phyloP scores from a whole-genome alignment of 192 early-diverging fungal genomes.

The Mortierella claussenii region DNA sequence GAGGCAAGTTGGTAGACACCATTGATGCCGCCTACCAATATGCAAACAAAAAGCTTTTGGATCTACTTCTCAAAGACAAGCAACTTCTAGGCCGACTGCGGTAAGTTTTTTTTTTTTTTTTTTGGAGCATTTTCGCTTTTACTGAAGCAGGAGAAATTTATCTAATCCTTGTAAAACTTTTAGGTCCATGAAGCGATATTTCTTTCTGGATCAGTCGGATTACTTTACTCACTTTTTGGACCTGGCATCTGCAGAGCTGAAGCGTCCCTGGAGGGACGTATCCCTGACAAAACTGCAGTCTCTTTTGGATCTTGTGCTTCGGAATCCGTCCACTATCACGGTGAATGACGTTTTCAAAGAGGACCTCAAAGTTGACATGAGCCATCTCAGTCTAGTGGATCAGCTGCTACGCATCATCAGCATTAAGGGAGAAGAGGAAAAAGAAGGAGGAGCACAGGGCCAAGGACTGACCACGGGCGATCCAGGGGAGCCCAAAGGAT shows the following conservation, averaged over 20 bases:
- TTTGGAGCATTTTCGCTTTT: neutral
- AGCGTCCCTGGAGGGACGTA: slow-evolving; percentile 75
- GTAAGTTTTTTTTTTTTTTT: slow-evolving; percentile 26
- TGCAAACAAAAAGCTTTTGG: slow-evolving; percentile 88
- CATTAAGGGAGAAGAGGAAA: slow-evolving; percentile 69
- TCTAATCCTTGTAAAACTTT: neutral
- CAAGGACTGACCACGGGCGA: slow-evolving; percentile 16
- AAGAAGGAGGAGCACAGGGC: slow-evolving; percentile 34
- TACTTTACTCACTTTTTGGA: slow-evolving; percentile 96
- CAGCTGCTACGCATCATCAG: slow-evolving; percentile 78
- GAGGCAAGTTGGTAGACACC: slow-evolving; percentile 68
- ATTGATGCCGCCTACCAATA: slow-evolving; percentile 89
- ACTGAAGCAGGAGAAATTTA: no score
- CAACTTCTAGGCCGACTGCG: slow-evolving; percentile 80
- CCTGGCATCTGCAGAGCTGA: slow-evolving; percentile 81
- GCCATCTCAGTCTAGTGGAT: slow-evolving; percentile 69
- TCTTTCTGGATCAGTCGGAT: slow-evolving; percentile 93
- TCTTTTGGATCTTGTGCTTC: slow-evolving; percentile 87
- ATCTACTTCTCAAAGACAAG: slow-evolving; percentile 82
- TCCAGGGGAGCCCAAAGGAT: slow-evolving; percentile 18
- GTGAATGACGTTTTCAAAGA: slow-evolving; percentile 88
- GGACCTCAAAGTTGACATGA: slow-evolving; percentile 82
- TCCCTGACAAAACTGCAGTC: slow-evolving; percentile 80
- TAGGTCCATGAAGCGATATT: slow-evolving; percentile 92
- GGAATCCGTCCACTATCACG: slow-evolving; percentile 85